Conservation (phyloP, 805 yeast species). For the Naumovozyma dairenensis region DNA sequence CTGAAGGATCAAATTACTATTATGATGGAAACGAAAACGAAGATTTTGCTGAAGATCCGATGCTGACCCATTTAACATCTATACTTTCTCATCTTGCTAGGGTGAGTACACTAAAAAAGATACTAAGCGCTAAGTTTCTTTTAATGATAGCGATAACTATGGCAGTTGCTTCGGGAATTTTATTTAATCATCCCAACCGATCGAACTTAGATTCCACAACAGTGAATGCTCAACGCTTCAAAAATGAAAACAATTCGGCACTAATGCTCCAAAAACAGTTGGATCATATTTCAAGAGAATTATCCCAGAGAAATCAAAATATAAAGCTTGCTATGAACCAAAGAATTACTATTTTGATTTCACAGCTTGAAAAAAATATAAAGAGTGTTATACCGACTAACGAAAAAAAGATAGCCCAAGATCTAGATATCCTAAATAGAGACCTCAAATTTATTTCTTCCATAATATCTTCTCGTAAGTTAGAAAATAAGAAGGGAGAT, state of each 20-base stretch:
- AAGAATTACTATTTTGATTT: slow-evolving; percentile 20
- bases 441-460: slow-evolving; percentile 12
- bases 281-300: slow-evolving; percentile 22
- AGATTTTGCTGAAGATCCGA: too few relatives aligned
- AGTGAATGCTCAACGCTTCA: too few relatives aligned
- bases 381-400: slow-evolving; percentile 23
- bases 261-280: slow-evolving; percentile 19
- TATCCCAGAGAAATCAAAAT: slow-evolving; percentile 16
- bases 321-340: slow-evolving; percentile 21
- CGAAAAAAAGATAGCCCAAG: slow-evolving; percentile 11
- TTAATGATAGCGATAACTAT: too few relatives aligned
- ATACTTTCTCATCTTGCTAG: too few relatives aligned
- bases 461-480: slow-evolving; percentile 3
- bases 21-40: too few relatives aligned
- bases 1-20: too few relatives aligned
- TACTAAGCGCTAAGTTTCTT: too few relatives aligned
- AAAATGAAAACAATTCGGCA: background rate
- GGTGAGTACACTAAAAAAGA: too few relatives aligned
- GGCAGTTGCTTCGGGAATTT: too few relatives aligned
- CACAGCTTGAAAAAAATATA: slow-evolving; percentile 26
- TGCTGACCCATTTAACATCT: too few relatives aligned
- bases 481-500: slow-evolving; percentile 1
- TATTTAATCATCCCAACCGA: too few relatives aligned
- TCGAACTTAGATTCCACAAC: too few relatives aligned
- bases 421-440: slow-evolving; percentile 13